These are phyloP conservation scores for Penicillium sclerotigenum DNA, from an alignment of 2,329 filamentous ascomycete species.

Conservation along the genomic window DNA sequence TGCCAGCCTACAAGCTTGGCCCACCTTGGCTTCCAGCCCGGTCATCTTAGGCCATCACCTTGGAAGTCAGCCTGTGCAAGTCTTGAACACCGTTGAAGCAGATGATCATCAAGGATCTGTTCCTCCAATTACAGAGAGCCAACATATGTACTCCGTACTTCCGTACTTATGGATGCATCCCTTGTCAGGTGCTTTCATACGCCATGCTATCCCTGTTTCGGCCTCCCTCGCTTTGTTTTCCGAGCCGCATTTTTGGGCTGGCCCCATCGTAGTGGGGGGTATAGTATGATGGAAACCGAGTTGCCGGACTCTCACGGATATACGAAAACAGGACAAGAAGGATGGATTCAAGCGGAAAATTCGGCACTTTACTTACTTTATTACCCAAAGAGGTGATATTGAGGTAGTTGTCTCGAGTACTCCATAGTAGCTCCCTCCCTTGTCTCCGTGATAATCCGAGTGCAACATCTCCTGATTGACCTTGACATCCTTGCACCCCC, in stretches of 20 bases:
- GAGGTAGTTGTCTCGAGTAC: background rate
- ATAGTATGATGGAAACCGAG: background rate
- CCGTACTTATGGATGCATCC: background rate
- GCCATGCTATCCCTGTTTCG: conserved; percentile 17
- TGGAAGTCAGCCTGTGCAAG: too few relatives aligned
- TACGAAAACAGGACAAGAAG: background rate
- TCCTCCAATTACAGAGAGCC: background rate
- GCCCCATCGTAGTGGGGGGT: conserved; percentile 1
- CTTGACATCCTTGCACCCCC: background rate
- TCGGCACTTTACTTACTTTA: background rate
- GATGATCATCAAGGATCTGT: background rate
- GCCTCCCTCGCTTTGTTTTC: conserved; percentile 13
- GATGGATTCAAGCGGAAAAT: background rate
- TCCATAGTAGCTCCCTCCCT: background rate
- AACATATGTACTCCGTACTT: background rate
- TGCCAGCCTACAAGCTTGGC: too few relatives aligned
- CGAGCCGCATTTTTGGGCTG: conserved; percentile 20
- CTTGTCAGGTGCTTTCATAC: conserved; percentile 1
- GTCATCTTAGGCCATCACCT: too few relatives aligned
- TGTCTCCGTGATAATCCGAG: background rate
- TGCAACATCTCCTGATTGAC: background rate
- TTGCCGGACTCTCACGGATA: background rate
- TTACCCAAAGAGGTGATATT: background rate
- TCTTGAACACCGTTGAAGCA: background rate
- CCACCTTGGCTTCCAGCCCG: background rate